Evolutionary conservation across 2,329 filamentous ascomycete genomes (phyloP).

Genomic region (Stagonosporopsis rhizophila): DNA sequence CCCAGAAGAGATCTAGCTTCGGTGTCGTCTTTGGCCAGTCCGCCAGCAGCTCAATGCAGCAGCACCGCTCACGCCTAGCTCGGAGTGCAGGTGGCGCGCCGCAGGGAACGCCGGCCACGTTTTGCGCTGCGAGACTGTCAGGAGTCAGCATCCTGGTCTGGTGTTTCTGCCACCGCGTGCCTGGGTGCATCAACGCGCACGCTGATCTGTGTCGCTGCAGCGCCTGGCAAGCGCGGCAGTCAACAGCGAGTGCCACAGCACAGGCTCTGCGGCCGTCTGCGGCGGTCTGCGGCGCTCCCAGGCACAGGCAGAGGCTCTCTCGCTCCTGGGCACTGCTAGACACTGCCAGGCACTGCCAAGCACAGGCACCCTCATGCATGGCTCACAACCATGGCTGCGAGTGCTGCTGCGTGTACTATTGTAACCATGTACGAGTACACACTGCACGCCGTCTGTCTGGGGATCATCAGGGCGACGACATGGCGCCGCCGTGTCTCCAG

Average conservation of each 20-base stretch:
- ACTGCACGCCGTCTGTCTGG: too few relatives aligned
- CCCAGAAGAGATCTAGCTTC: constrained; percentile 17
- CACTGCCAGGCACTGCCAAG: too few relatives aligned
- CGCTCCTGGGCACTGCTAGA: too few relatives aligned
- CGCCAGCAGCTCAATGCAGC: constrained; percentile 15
- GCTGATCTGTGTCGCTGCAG: constrained; percentile 11
- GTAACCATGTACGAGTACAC: too few relatives aligned
- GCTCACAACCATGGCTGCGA: too few relatives aligned
- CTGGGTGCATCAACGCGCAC: constrained; percentile 7
- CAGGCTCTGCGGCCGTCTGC: too few relatives aligned
- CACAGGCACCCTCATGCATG: too few relatives aligned
- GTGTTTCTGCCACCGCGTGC: constrained; percentile 16
- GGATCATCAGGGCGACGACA: constrained; percentile 20
- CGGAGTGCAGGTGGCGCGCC: constrained; percentile 17
- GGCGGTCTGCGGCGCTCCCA: too few relatives aligned
- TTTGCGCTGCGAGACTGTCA: constrained; percentile 17
- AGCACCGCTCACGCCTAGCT: constrained; percentile 8
- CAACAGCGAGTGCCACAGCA: too few relatives aligned
- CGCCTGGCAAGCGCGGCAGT: too few relatives aligned
- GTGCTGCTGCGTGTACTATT: too few relatives aligned
- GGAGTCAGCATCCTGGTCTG: constrained; percentile 18
- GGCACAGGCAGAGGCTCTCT: too few relatives aligned
- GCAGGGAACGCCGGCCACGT: constrained; percentile 18
- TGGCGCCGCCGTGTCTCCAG: constrained; percentile 8
- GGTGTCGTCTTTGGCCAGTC: constrained; percentile 17